Percentiles rank a stretch among this genome's conserved stretches.
These are phyloP conservation scores for Cyphellophora attinorum DNA, from an alignment of 2,329 filamentous ascomycete species.

Conservation along the genomic window DNA sequence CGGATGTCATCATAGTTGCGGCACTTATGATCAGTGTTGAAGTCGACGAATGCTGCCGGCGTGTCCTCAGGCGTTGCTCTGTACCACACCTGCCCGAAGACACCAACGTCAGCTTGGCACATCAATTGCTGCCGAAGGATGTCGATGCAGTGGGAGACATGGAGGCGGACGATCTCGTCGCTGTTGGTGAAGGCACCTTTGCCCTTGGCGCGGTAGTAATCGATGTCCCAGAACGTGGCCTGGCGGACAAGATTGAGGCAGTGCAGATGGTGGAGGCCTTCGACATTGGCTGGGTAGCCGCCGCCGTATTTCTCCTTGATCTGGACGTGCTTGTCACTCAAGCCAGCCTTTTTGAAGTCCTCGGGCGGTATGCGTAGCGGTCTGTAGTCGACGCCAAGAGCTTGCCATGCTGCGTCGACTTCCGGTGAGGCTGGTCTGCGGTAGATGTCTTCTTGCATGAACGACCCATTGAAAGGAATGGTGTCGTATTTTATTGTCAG, in stretches of 20 bases:
- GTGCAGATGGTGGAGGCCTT: constrained; percentile 30
- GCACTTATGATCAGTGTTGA: constrained; percentile 52
- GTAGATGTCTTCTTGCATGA: constrained; percentile 46
- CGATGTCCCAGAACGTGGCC: constrained; percentile 2
- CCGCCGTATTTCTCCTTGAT: constrained; percentile 47
- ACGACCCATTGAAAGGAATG: constrained; percentile 46
- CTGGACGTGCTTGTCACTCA: constrained; percentile 46
- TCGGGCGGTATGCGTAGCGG: constrained; percentile 40
- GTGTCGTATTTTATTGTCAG: constrained; percentile 32
- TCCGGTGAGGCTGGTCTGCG: constrained; percentile 41
- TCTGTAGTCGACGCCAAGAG: constrained; percentile 41
- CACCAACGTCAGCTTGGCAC: constrained; percentile 51
- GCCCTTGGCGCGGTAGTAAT: constrained; percentile 3
- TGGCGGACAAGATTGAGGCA: constrained; percentile 31
- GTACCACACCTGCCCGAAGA: constrained; percentile 54
- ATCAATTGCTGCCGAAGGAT: constrained; percentile 55
- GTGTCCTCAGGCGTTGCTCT: constrained; percentile 23
- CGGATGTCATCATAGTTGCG: constrained; percentile 47
- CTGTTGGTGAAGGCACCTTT: constrained; percentile 18
- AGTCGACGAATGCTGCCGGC: constrained; percentile 48
- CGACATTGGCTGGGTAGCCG: constrained; percentile 35
- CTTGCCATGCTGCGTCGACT: constrained; percentile 49
- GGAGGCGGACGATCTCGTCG: constrained; percentile 44
- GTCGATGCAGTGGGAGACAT: constrained; percentile 53
- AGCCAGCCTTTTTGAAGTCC: constrained; percentile 41